Percentiles rank a stretch among this genome's conserved stretches.
phyloP scores from a whole-genome alignment of 352 stramenopile species.

The Phytophthora sp. region DNA sequence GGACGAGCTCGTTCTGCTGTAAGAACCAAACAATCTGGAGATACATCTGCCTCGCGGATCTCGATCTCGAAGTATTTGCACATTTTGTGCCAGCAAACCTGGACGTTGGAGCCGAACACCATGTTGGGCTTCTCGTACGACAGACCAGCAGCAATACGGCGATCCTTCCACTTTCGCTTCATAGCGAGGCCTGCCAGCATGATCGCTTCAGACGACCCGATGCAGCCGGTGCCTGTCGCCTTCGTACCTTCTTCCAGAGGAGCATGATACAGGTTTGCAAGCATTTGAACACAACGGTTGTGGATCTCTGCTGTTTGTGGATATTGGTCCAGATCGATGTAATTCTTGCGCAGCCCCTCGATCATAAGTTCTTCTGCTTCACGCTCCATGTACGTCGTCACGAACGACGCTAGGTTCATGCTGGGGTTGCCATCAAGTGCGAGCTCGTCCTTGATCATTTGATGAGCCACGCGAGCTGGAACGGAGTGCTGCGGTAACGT shows the following conservation, averaged over 20 bases:
- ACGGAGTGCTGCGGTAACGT: conserved; percentile 60
- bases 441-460: conserved; percentile 89
- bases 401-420: conserved; percentile 90
- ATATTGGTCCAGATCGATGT: conserved; percentile 92
- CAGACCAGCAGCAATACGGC: conserved; percentile 14
- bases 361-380: conserved; percentile 89
- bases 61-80: conserved; percentile 32
- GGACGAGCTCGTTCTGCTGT: conserved; percentile 73
- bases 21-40: conserved; percentile 59
- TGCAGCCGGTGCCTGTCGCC: conserved; percentile 81
- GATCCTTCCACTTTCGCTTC: conserved; percentile 54
- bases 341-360: conserved; percentile 86
- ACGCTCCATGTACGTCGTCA: conserved; percentile 90
- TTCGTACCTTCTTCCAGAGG: conserved; percentile 49
- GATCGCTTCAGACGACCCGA: conserved; percentile 91
- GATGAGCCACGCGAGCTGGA: conserved; percentile 70
- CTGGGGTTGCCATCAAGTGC: conserved; percentile 84
- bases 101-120: conserved; percentile 26
- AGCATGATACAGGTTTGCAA: conserved; percentile 88
- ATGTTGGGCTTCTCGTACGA: conserved; percentile 19
- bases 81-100: conserved; percentile 27
- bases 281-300: conserved; percentile 91
- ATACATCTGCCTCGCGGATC: conserved; percentile 24
- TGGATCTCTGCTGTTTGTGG: conserved; percentile 90
- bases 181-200: conserved; percentile 88